Evolutionary conservation across 106 monocot species (phyloP), one percentile per base, ranked within the genome.

Genomic region (Dioscorea dumetorum): DNA sequence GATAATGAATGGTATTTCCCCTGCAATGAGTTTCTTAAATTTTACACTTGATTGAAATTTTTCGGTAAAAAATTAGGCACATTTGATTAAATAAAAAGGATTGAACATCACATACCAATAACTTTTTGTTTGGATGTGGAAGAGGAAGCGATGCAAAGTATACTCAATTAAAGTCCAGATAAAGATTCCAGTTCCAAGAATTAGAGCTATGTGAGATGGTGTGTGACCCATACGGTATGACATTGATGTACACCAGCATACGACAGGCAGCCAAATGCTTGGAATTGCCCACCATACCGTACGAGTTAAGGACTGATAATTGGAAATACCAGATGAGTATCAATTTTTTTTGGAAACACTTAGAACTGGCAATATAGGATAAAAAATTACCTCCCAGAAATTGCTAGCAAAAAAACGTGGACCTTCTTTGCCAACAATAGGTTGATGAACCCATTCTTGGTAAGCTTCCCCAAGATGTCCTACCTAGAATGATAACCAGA

Each of bases 131-230:
- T 88, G 54, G 16, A 89, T 89, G 57, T 93, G 93, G 77, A 93
- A 93, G 65, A 93, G 77, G 71, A 93, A 93, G 24, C 93, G 88
- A 35, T 93, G 93, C 50, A 93, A 67, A 58, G 61, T 78, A 72
- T 95, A 95, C 71, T 95, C 95, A 20, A 91, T 23, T 69, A 95
- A 77, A 24, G 88, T 89, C 95, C 95, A 95, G 1, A 80, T n/a
- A 49, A 86, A 66, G 34, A 95, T 74, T 61, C 95, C 95, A 72
- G 24, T 49, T 54, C 61, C 35, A 19, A 87, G 63, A 67, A 86
- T 75, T 12, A 76, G 13, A 59, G 70, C 60, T 12, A 86, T 61
- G 24, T 89, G 61, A 59, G 33, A 51, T 16, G 76, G 63, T 65
- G 86, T 75, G 48, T 69, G 81, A 22, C 95, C 95, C 80, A 80